Evolutionary conservation across 805 yeast species (phyloP).

Genomic region (Teunomyces tritomae): DNA sequence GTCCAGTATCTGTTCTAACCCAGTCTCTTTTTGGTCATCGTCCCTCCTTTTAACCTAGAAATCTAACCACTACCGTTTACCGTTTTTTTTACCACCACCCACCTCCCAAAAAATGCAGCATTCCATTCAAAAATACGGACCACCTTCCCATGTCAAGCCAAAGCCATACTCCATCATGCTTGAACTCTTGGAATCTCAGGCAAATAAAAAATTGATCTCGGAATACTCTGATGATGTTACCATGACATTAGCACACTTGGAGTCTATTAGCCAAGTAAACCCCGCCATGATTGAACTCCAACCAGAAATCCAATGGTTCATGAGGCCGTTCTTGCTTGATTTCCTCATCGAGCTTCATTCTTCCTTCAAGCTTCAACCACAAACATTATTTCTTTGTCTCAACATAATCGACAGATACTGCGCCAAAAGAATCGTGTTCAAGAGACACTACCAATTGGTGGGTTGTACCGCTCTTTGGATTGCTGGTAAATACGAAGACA

Average conservation of each 20-base stretch:
- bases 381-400: slow-evolving; percentile 42
- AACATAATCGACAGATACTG: slow-evolving; percentile 47
- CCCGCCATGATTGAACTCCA: slow-evolving; percentile 50
- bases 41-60: background rate
- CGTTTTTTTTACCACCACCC: too few relatives aligned
- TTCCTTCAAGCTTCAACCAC: slow-evolving; percentile 40
- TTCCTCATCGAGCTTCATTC: slow-evolving; percentile 43
- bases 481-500: slow-evolving; percentile 55
- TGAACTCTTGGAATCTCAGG: slow-evolving; percentile 47
- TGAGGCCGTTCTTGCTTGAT: slow-evolving; percentile 45
- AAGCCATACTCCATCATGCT: slow-evolving; percentile 41
- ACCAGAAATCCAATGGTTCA: slow-evolving; percentile 49
- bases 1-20: background rate
- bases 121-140: slow-evolving; percentile 16
- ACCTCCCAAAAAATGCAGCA: slow-evolving; percentile 2
- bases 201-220: slow-evolving; percentile 38
- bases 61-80: too few relatives aligned
- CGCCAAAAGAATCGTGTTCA: slow-evolving; percentile 45
- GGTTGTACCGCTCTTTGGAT: slow-evolving; percentile 49
- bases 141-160: slow-evolving; percentile 28
- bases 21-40: too few relatives aligned
- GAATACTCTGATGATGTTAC: slow-evolving; percentile 45
- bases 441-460: slow-evolving; percentile 46
- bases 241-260: slow-evolving; percentile 39
- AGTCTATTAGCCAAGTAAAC: slow-evolving; percentile 41